Conservation (phyloP, 2,329 filamentous ascomycete genomes). For the Neocatenulostroma microsporum region DNA sequence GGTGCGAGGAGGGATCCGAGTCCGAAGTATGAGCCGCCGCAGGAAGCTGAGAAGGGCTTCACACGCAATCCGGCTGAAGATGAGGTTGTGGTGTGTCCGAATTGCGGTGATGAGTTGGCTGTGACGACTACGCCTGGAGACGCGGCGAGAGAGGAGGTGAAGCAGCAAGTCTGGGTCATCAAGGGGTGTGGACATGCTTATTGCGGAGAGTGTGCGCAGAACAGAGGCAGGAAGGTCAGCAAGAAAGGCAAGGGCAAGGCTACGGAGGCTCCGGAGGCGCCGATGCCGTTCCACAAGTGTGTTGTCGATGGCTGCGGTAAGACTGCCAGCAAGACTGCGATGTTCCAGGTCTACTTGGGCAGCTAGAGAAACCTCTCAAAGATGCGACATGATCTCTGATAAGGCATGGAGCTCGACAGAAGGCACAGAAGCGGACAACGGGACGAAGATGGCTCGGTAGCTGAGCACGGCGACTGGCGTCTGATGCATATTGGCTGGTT, state of each 20-base stretch:
- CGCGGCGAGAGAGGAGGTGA: constrained; percentile 52
- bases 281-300: constrained; percentile 38
- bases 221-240: constrained; percentile 18
- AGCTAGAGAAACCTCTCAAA: constrained; percentile 13
- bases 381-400: too few species aligned
- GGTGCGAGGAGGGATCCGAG: constrained; percentile 23
- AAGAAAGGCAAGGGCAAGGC: constrained; percentile 34
- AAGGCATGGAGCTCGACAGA: too few species aligned
- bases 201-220: constrained; percentile 44
- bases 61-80: constrained; percentile 68
- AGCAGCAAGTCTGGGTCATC: constrained; percentile 86
- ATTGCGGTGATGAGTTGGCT: constrained; percentile 76
- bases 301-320: constrained; percentile 39
- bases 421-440: too few species aligned
- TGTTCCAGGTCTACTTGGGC: constrained; percentile 25
- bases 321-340: constrained; percentile 24
- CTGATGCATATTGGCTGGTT: too few species aligned
- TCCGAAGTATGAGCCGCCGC: constrained; percentile 55
- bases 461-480: too few species aligned
- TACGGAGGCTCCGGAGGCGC: constrained; percentile 15
- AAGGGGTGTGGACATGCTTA: constrained; percentile 78
- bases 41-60: constrained; percentile 65
- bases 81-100: constrained; percentile 71
- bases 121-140: too few species aligned
- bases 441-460: background rate